A percentile compares a stretch with the other conserved stretches of the same genome.
Conservation (phyloP, 768 basidiomycete species). For the Glaciozyma antarctica region DNA sequence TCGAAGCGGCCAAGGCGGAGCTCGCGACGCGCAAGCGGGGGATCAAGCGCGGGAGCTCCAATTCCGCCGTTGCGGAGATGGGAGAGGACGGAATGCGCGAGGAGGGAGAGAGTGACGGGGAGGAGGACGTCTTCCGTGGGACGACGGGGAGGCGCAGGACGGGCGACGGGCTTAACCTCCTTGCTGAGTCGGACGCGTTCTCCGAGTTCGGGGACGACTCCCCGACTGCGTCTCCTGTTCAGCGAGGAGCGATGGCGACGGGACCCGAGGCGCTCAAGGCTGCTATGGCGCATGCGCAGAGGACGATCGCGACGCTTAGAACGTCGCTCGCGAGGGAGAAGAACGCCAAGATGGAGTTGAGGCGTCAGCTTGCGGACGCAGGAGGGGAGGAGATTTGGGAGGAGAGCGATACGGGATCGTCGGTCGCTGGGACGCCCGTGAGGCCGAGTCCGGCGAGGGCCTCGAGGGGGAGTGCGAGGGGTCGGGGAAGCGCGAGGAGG, state of each 20-base stretch:
- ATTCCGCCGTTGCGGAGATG: slow-evolving; percentile 17
- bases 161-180: slow-evolving; percentile 24
- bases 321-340: slow-evolving; percentile 72
- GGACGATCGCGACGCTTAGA: slow-evolving; percentile 73
- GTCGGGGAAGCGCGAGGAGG: slow-evolving; percentile 43
- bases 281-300: slow-evolving; percentile 71
- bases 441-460: neutral
- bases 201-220: slow-evolving; percentile 27
- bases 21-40: slow-evolving; percentile 50
- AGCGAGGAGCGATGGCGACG: slow-evolving; percentile 49
- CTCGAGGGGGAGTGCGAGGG: slow-evolving; percentile 40
- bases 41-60: slow-evolving; percentile 40
- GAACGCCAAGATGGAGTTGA: slow-evolving; percentile 62
- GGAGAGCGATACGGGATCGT: neutral
- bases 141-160: slow-evolving; percentile 34
- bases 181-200: slow-evolving; percentile 4
- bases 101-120: slow-evolving; percentile 26
- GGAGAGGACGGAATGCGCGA: slow-evolving; percentile 22
- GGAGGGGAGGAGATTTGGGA: slow-evolving; percentile 31
- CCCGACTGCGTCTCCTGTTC: slow-evolving; percentile 39
- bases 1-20: slow-evolving; percentile 69
- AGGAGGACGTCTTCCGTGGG: slow-evolving; percentile 42
- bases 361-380: slow-evolving; percentile 47
- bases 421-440: neutral
- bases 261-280: slow-evolving; percentile 59